Evolutionary conservation across 73 alveolate genomes (phyloP).

Genomic region (Diophrys sp.): DNA sequence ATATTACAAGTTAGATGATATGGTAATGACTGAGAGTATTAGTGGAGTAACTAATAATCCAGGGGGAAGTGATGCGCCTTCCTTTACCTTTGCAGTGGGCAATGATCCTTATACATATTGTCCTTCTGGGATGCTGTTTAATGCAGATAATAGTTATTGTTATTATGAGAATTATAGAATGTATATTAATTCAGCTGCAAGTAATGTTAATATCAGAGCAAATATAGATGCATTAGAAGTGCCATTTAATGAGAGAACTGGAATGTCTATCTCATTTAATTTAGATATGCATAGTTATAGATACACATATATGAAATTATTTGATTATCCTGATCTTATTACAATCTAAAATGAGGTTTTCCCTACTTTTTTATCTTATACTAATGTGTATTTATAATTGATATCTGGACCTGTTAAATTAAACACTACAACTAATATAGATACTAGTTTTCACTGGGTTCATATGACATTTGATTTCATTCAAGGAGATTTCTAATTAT

Average conservation of each 20-base stretch:
- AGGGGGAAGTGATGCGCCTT: background rate
- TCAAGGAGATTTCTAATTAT: background rate
- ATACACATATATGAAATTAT: too few species aligned
- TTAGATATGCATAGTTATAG: background rate
- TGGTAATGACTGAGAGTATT: background rate
- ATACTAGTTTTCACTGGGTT: background rate
- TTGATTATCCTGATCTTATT: background rate
- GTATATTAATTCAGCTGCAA: background rate
- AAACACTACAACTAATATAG: background rate
- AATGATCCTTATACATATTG: background rate
- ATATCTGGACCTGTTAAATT: background rate
- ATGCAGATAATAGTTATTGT: background rate
- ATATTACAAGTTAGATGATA: background rate
- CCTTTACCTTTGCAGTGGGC: background rate
- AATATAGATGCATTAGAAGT: background rate
- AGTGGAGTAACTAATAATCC: background rate
- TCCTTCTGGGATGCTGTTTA: background rate
- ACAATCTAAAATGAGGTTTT: background rate
- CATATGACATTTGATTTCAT: background rate
- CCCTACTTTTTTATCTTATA: background rate
- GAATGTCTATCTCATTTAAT: background rate
- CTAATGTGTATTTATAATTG: background rate
- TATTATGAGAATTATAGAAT: background rate
- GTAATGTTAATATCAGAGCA: too few species aligned
- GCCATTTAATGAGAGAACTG: background rate